Base-by-base conservation (phyloP, 2,329 filamentous ascomycete species). In the Penicillium sp. region DNA sequence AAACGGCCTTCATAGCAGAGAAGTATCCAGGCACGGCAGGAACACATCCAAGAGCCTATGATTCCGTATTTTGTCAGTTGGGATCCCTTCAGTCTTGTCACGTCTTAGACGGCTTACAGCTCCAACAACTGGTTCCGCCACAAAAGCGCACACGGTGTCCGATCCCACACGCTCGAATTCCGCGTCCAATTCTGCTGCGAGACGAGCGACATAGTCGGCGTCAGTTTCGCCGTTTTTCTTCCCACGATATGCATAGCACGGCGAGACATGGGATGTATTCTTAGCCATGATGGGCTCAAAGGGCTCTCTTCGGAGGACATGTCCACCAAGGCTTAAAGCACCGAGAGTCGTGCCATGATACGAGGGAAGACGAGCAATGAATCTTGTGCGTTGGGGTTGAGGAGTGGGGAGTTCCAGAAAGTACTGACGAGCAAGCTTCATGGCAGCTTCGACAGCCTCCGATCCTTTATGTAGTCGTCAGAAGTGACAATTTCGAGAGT, bases 321-420 rank as follows among this genome's bases (percentile, higher is more conserved):
- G 85, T 9, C 87, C 87, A 9, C 87, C 81, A 14, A 88, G 76
- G 0, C 83, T 81, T 50, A 92, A 77, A 1, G 88, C 80, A 0
- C 88, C 88, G 0, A 92, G 69, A 0, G 88, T 91, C 24, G 81
- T 85, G 5, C 89, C 89, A 62, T 92, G 89, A 63, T 89, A 92
- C 10, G 84, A 87, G 19, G 84, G 79, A 26, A 83, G 73, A 14
- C 88, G 81, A 5, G 85, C 79, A 61, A 92, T 88, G 71, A 88
- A 88, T 44, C 81, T 78, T 0, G 76, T 77, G 2, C 87, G 79
- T 44, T 79, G 70, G 1, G 80, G 77, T 60, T 90, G 75, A 3
- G 77, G 77, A 0, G 74, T 71, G 2, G 71, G 59, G 33, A 83
- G 77, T 67, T 88, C 86, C 14, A 83, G 75, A 62, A 83, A 87